Base-by-base conservation (phyloP, 257 asterid species). In the Henckelia pumila region DNA sequence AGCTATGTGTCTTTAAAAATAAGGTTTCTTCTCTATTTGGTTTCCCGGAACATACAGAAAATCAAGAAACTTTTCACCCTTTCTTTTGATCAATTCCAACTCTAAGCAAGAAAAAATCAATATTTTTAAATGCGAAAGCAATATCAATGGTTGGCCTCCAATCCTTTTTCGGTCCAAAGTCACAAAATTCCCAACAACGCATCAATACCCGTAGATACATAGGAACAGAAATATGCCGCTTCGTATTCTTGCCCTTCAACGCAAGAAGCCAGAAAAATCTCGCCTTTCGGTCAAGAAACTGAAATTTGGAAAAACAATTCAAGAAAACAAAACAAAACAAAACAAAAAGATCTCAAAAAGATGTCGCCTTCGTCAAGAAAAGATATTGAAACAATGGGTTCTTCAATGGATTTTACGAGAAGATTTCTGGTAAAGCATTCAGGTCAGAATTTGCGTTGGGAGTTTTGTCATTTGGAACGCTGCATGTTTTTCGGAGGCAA, bases 401-500 rank as follows among this genome's bases (percentile, higher is more conserved):
- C 71, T 71, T 65, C 5, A 69, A 65, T 67, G 74, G 72, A 49
- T 44, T 73, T 52, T 30, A 56, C 5, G 65, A 72, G 73, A 76
- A 63, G 78, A 70, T 64, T 78, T 75, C 58, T 68, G 73, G 63
- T 30, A 67, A 26, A 44, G 7, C n/a, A 33, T 79, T 79, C 50
- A 50, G 68, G 76, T 67, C 61, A 78, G 77, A 77, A 53, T 65
- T 79, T 80, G 64, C 68, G 81, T 76, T 79, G 85, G 86, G 88
- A 83, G 77, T 80, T 88, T 80, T 76, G 90, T 77, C 80, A 84
- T 85, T 81, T 79, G 87, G 85, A 82, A 80, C 75, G 78, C 35
- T 78, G 84, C 81, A 61, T 73, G 79, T 66, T 73, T 71, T 81
- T 62, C 83, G 89, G 90, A 82, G 69, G n/a, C n/a, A n/a, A n/a